These are phyloP conservation scores for Paralagenidium karlingii DNA, from an alignment of 352 stramenopile genomes.

Conservation along the genomic window DNA sequence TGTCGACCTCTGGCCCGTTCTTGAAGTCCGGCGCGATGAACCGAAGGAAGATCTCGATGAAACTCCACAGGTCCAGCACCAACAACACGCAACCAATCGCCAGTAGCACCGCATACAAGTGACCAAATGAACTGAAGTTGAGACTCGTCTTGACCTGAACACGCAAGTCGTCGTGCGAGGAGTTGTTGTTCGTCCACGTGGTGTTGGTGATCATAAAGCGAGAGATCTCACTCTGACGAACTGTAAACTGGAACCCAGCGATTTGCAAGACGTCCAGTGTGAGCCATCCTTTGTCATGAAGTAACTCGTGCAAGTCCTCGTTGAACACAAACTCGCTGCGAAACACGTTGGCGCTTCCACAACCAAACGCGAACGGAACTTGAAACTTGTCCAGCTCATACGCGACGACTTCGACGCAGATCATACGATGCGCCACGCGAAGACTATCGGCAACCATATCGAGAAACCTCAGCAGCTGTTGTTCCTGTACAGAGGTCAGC, in stretches of 20 bases:
- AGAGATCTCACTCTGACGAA: constrained; percentile 30
- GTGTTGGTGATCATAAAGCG: no score
- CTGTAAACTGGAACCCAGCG: constrained; percentile 34
- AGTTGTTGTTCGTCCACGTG: neutral
- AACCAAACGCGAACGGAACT: constrained; percentile 14
- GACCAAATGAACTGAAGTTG: constrained; percentile 43
- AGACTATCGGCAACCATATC: constrained; percentile 5
- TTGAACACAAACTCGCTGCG: constrained; percentile 30
- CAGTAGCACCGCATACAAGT: constrained; percentile 34
- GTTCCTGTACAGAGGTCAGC: constrained; percentile 14
- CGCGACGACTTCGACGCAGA: constrained; percentile 7
- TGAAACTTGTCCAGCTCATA: neutral
- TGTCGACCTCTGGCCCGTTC: neutral
- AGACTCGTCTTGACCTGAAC: constrained; percentile 7
- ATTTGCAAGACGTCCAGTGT: constrained; percentile 29
- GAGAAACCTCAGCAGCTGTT: constrained; percentile 6
- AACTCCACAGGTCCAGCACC: constrained; percentile 9
- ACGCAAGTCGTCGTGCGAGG: neutral
- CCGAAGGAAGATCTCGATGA: constrained; percentile 16
- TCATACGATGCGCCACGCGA: constrained; percentile 1
- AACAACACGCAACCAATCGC: constrained; percentile 22
- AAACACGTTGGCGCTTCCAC: constrained; percentile 25
- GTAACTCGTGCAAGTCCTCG: constrained; percentile 7
- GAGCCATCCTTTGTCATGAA: constrained; percentile 16
- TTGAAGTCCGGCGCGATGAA: constrained; percentile 15